Base-by-base conservation (phyloP, 1,139 yeast species). In the Meyerozyma sp. region DNA sequence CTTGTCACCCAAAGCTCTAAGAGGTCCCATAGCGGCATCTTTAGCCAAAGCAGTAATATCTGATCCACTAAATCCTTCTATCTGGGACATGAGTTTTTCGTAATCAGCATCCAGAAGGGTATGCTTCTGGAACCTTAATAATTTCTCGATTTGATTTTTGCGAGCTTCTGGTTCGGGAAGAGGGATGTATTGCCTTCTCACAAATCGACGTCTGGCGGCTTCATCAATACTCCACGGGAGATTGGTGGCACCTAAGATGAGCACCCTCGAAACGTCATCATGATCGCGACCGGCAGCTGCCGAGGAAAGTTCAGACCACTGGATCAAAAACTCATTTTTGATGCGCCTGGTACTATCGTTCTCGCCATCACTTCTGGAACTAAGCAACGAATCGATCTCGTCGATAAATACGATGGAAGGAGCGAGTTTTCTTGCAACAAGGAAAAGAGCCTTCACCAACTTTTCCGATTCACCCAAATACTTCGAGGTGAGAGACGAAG, bases 171-270 rank as follows among this genome's bases (percentile, higher is more conserved):
- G 76, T 61, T 93, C 98, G 0, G 98, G 98, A 44, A 93, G 69
- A 3, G 98, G 98, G 44, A 93, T 93, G 62, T 93, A 91, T 60
- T 90, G 97, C 44, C 98, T 72, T 51, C 96, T 77, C 5, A 88
- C 96, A 67, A 93, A 93, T 54, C 98, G 77, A 61, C 98, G 77
- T 56, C 98, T 73, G 0, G 98, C 99, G 3, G 98, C 98, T 61
- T 94, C 98, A 64, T 93, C 99, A 49, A 93, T 91, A 3, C 90
- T 85, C 99, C 99, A 93, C 0, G 99, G 99, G 51, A 93, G 65
- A 61, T 93, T 93, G 0, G 99, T 93, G 1, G 98, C 98, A 0
- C 98, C 98, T 35, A 93, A 69, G 4, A 93, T 96, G 28, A 93
- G 73, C 3, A 93, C 98, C 44, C 98, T 70, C 49, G 67, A 63